Base-by-base conservation (phyloP, 2,329 filamentous ascomycete genomes). In the Metarhizium brunneum region DNA sequence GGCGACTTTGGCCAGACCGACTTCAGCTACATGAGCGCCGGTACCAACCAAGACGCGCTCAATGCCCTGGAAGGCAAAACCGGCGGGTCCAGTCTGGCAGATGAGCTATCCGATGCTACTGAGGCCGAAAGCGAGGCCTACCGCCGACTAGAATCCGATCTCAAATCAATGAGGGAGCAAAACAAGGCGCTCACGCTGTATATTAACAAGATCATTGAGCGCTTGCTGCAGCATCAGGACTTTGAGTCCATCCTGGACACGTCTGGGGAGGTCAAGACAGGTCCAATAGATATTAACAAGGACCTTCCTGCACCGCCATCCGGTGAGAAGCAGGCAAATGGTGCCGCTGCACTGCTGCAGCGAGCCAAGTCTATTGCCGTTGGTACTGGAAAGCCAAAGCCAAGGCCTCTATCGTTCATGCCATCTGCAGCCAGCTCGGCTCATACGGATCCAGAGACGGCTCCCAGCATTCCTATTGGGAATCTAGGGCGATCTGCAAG, bases 191-290 rank as follows among this genome's bases (percentile, higher is more conserved):
- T 99, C 63, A 95, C 91, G 29, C 78, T 97, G 61, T 99, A 99
- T 76, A 96, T 99, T 77, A 96, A 97, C 81, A 95, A 94, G 75
- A 97, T 99, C 70, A 96, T 99, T 69, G 94, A 94, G 70, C 88
- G 94, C 56, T 83, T 99, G 48, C 81, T 99, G 59, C 88, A 95
- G 68, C 89, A 96, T 72, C 88, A 95, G 66, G 92, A 95, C 62
- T 97, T 96, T 63, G 92, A 99, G 73, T 85, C 90, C 59, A 95
- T 97, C 58, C 79, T 96, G 45, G 90, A 95, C 68, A 88, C 90
- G 69, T 88, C 87, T 8, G 82, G 83, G 53, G 82, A 86, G 55
- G 64, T 69, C 54, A 67, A 70, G 56, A 65, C 64, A 30, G 65
- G 56, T 48, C 61, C 32, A 38, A 62, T 64, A 45, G 81, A 87